Base-by-base conservation (phyloP, 257 asterid species). In the Rauvolfia tetraphylla region DNA sequence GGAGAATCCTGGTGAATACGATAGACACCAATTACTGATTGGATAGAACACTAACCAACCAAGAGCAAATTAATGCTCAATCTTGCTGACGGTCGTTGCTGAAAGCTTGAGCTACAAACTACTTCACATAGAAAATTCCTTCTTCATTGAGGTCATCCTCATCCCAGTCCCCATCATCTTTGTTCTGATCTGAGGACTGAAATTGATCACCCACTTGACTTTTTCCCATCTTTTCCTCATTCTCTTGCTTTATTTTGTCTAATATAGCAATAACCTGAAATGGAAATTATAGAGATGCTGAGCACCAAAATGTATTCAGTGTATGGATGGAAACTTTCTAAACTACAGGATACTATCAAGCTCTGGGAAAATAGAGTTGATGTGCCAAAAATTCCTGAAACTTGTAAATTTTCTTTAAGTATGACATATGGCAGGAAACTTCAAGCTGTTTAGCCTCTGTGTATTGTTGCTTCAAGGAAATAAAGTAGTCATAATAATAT, bases 241-340 rank as follows among this genome's bases (percentile, higher is more conserved):
- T 91, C 87, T 95, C 99, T 73, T 89, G 87, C 96, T 95, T 91
- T n/a, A 95, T 77, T 69, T 70, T 90, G 84, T 95, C 99, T 71
- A 95, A 79, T 86, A 95, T 95, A 74, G 97, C 93, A 78, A 93
- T 87, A n/a, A 95, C 97, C 99, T 95, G 91, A 81, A 85, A 75
- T 29, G 34, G 29, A 56, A 17, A 36, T 41, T 29, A 51, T 46
- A 51, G 61, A 39, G 31, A n/a, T 11, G 53, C 62, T 77, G 61
- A 81, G 79, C 79, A 81, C 34, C 34, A 78, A 48, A 69, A 69
- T 22, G 38, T 49, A 36, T 49, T 44, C n/a, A 46, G 73, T 31
- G 14, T 29, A n/a, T 15, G 38, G 57, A 71, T 31, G n/a, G 27
- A 65, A 38, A 6, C 20, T 29, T 42, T 31, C 27, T 49, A 22